These are phyloP conservation scores for Ophioceras dolichostomum DNA, from an alignment of 2,329 filamentous ascomycete genomes.

Conservation along the genomic window DNA sequence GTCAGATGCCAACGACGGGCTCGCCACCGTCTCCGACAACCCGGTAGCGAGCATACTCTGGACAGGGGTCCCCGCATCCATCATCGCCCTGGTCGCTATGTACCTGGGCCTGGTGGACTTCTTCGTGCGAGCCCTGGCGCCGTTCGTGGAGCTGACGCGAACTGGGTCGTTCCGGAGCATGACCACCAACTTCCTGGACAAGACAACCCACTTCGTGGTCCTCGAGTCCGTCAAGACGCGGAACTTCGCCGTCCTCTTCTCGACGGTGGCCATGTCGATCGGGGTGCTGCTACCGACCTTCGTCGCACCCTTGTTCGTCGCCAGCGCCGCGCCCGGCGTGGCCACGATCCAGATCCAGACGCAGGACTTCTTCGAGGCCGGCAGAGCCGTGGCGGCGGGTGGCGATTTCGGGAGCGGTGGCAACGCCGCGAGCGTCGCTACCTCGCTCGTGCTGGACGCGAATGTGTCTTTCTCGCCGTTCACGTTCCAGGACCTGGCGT, in stretches of 20 bases:
- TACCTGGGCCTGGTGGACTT: slow-evolving; percentile 19
- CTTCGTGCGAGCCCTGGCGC: slow-evolving; percentile 18
- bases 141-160: slow-evolving; percentile 16
- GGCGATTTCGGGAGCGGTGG: slow-evolving; percentile 7
- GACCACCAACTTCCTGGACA: slow-evolving; percentile 19
- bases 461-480: slow-evolving; percentile 22
- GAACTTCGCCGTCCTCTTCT: slow-evolving; percentile 15
- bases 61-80: slow-evolving; percentile 18
- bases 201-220: slow-evolving; percentile 13
- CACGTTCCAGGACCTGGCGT: slow-evolving; percentile 20
- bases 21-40: slow-evolving; percentile 15
- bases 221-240: slow-evolving; percentile 13
- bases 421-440: slow-evolving; percentile 15
- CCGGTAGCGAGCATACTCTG: slow-evolving; percentile 20
- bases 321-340: slow-evolving; percentile 12
- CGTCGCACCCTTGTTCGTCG: slow-evolving; percentile 19
- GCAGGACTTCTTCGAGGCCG: slow-evolving; percentile 18
- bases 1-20: slow-evolving; percentile 16
- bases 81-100: slow-evolving; percentile 15
- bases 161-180: slow-evolving; percentile 16
- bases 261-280: slow-evolving; percentile 14
- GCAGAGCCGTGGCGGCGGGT: slow-evolving; percentile 2
- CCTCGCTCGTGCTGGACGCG: slow-evolving; percentile 20
- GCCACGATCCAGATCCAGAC: slow-evolving; percentile 12
- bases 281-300: slow-evolving; percentile 18